phyloP scores from a whole-genome alignment of 371 early-diverging fungal genomes.

The Saksenaea vasiformis region DNA sequence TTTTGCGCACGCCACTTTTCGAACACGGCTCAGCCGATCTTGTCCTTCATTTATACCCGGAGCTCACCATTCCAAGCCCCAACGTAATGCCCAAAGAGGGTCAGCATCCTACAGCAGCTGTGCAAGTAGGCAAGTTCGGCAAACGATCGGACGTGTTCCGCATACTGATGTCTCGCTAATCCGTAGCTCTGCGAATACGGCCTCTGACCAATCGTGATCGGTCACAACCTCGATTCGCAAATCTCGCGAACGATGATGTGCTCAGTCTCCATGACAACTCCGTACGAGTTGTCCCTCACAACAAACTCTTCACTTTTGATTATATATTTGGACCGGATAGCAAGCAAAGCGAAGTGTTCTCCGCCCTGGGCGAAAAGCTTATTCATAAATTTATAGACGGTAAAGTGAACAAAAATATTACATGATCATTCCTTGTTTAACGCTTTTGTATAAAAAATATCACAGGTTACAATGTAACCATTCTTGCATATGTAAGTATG shows the following conservation, averaged over 20 bases:
- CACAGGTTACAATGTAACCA: conserved; percentile 91
- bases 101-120: conserved; percentile 14
- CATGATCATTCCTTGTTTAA: neutral
- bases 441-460: neutral
- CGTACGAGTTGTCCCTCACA: conserved; percentile 41
- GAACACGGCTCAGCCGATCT: too few species aligned
- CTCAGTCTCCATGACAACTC: conserved; percentile 27
- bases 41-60: conserved; percentile 3
- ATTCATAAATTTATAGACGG: conserved; percentile 52
- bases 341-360: conserved; percentile 35
- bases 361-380: conserved; percentile 33
- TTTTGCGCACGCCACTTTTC: too few species aligned
- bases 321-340: conserved; percentile 17
- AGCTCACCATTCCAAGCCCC: too few species aligned
- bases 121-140: conserved; percentile 43
- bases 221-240: conserved; percentile 44
- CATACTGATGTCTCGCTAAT: neutral
- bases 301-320: conserved; percentile 22
- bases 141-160: neutral
- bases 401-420: conserved; percentile 12
- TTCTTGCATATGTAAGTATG: conserved; percentile 91
- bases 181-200: conserved; percentile 45
- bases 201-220: conserved; percentile 50
- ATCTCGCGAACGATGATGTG: conserved; percentile 31
- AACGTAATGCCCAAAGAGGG: conserved; percentile 28